Evolutionary conservation across 805 yeast species (phyloP).

Genomic region (Yamadazyma sp.): DNA sequence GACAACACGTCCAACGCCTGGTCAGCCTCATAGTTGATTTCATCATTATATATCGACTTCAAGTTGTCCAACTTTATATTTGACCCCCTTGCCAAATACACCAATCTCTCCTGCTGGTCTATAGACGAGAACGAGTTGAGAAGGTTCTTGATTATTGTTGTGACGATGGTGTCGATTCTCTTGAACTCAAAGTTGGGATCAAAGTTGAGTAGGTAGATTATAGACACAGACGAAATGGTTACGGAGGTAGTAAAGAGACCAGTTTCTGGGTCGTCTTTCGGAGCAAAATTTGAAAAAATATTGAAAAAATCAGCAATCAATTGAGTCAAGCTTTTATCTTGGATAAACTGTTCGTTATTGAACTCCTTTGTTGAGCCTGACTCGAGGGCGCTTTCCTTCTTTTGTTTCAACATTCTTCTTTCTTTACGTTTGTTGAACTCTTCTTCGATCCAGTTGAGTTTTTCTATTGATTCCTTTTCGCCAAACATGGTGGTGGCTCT

Average conservation of each 20-base stretch:
- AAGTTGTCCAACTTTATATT: conserved; percentile 7
- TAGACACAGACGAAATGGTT: conserved; percentile 37
- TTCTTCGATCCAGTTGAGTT: conserved; percentile 65
- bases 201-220: conserved; percentile 18
- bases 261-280: conserved; percentile 33
- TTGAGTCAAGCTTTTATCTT: conserved; percentile 15
- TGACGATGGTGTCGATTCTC: conserved; percentile 24
- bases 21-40: conserved; percentile 3
- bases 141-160: conserved; percentile 22
- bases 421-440: conserved; percentile 69
- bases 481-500: conserved; percentile 73
- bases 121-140: conserved; percentile 21
- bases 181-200: conserved; percentile 20
- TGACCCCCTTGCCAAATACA: conserved; percentile 24
- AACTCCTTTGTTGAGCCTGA: conserved; percentile 9
- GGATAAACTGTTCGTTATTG: conserved; percentile 14
- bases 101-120: conserved; percentile 25
- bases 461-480: conserved; percentile 49
- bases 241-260: conserved; percentile 37
- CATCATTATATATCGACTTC: conserved; percentile 5
- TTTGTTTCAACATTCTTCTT: conserved; percentile 53
- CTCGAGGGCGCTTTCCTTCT: conserved; percentile 21
- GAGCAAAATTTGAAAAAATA: conserved; percentile 33
- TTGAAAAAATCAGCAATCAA: conserved; percentile 34
- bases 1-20: neutral